Base-by-base conservation (phyloP, 257 asterid species). In the Vinca minor region DNA sequence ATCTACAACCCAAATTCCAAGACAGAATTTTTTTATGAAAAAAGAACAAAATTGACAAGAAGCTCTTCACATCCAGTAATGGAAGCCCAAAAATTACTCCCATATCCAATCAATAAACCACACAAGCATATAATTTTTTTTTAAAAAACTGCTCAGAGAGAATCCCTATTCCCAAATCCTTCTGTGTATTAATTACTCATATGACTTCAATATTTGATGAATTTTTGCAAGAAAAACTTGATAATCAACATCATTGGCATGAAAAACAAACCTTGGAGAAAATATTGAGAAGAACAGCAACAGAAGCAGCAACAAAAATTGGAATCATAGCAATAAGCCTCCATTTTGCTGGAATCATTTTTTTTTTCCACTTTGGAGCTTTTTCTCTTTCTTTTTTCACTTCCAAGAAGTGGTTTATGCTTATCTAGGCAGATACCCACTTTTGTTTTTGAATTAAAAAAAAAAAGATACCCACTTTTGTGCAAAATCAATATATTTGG, bases 311-410 rank as follows among this genome's bases (percentile, higher is more conserved):
- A 28, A 79, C 81, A 64, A 89, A 82, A 69, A 93, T 62, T 1
- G 97, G 98, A 62, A 89, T 66, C 69, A 84, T 74, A 70, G 94
- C 88, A 29, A 82, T 52, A 72, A 83, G 31, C 69, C 73, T 72
- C 84, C 73, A 77, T 71, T 83, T 81, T 64, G 78, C 76, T 39
- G 87, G 73, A 66, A 78, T 81, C 98, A 88, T 91, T 31, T 60
- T 69, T 59, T 15, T 72, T 56, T 63, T 36, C 17, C n/a, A n/a
- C n/a, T n/a, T n/a, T n/a, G n/a, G n/a, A n/a, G n/a, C 75, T 56
- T 68, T 39, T 66, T 50, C 39, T 7, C 67, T 42, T 42, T 15
- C 65, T 18, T 70, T 65, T 63, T 25, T 52, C 53, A 46, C 46
- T 48, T 13, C 70, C n/a, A n/a, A 35, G 57, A 49, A 42, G 58